Evolutionary conservation across 1,284 basidiomycete species (phyloP).

Genomic region (Irpex sp.): DNA sequence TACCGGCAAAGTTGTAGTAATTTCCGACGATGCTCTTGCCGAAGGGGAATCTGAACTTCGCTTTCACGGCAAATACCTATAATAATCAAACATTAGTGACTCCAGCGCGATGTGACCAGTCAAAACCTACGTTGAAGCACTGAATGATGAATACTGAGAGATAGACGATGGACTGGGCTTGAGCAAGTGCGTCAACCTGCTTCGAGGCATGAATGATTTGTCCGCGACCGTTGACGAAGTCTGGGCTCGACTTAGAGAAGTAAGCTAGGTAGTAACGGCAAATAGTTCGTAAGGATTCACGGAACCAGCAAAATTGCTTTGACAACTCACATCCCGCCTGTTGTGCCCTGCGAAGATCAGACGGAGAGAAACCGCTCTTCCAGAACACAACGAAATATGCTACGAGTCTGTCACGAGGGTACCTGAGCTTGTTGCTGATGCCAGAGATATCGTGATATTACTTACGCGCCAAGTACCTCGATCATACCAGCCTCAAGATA

Average conservation of each 20-base stretch:
- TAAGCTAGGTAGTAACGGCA: slow-evolving; percentile 26
- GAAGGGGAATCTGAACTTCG: slow-evolving; percentile 57
- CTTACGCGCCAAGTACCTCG: slow-evolving; percentile 47
- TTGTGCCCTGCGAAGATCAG: slow-evolving; percentile 49
- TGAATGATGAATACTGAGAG: slow-evolving; percentile 63
- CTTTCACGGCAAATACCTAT: slow-evolving; percentile 67
- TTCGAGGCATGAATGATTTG: slow-evolving; percentile 36
- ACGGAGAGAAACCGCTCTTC: slow-evolving; percentile 55
- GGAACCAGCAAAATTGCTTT: not conserved
- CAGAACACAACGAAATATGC: slow-evolving; percentile 65
- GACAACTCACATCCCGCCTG: slow-evolving; percentile 29
- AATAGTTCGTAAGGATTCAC: not conserved
- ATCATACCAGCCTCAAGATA: slow-evolving; percentile 64
- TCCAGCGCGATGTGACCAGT: not conserved
- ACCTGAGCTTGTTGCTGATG: not conserved
- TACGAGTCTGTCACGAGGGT: slow-evolving; percentile 35
- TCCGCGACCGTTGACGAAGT: slow-evolving; percentile 52
- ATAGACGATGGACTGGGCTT: slow-evolving; percentile 60
- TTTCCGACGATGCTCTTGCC: slow-evolving; percentile 51
- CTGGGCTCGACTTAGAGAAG: slow-evolving; percentile 44
- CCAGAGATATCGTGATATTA: slow-evolving; percentile 8
- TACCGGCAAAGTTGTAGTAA: slow-evolving; percentile 62
- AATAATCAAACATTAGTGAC: not conserved
- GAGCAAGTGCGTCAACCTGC: slow-evolving; percentile 53
- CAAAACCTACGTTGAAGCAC: slow-evolving; percentile 56